Evolutionary conservation across 2,329 filamentous ascomycete genomes (phyloP), one percentile per base, ranked within the genome.

Genomic region (Trichoderma sp.): DNA sequence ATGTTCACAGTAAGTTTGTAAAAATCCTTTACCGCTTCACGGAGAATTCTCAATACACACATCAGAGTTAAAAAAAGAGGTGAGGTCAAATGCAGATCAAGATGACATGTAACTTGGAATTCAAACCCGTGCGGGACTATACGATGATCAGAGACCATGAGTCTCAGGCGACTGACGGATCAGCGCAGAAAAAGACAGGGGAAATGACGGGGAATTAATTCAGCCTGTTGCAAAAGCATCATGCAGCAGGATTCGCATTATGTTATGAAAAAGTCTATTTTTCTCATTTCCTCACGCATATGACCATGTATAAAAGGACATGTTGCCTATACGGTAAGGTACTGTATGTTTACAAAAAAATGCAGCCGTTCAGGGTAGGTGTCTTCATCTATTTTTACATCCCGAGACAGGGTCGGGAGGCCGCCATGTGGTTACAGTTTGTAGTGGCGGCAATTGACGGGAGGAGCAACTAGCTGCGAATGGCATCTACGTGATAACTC

Each of bases 291-390:
- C 18, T n/a, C 16, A 24, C 24, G 16, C 26, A 26, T 52, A 26
- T 14, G 14, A 10, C 24, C 14, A 24, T 18, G 14, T 28, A 26
- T 28, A 54, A 26, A 26, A 28, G 24, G 51, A 26, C 11, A 26
- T n/a, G 21, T 26, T 54, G 51, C 51, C 51, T 26, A 26, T 26
- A 54, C 28, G 28, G 51, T 54, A 54, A 54, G 39, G 59, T n/a
- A n/a, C n/a, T n/a, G n/a, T 34, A 61, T 61, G 30, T 1, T n/a
- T 18, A 13, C 59, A 61, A 61, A 61, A 51, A 63, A 21, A 18
- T 30, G 51, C 5, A n/a, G 26, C 46, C 1, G 2, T 64, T 54
- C 32, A 64, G 60, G 60, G 60, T 64, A 64, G 60, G 60, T 43
- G 39, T 55, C 46, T 3, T 26, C 18, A 56, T 11, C 32, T 54